A percentile compares a stretch with the other conserved stretches of the same genome.
Conservation (phyloP, 306 rosid genomes). For the Cucurbita moschata region DNA sequence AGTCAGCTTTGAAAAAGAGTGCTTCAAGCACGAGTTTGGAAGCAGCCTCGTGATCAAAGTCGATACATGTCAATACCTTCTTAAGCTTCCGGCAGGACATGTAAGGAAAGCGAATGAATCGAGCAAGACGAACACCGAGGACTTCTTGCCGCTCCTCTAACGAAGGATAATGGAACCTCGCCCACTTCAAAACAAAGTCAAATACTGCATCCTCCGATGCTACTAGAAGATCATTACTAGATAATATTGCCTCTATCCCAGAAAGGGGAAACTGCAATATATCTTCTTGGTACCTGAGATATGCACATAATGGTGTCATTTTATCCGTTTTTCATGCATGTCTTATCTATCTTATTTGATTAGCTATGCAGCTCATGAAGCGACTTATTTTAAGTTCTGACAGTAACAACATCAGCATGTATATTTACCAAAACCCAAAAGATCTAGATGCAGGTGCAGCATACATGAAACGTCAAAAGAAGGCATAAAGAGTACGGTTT, state of each 20-base stretch:
- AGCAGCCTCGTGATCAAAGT: conserved; percentile 73
- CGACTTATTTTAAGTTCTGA: no score
- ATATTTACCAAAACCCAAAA: background rate
- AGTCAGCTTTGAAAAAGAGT: conserved; percentile 81
- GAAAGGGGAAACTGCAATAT: conserved; percentile 67
- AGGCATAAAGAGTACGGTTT: no score
- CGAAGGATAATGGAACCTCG: conserved; percentile 44
- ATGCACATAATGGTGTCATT: background rate
- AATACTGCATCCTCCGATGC: conserved; percentile 93
- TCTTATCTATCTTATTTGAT: background rate
- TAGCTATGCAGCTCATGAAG: background rate
- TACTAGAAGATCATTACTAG: conserved; percentile 86
- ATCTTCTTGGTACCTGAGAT: conserved; percentile 73
- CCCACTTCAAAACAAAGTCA: conserved; percentile 90
- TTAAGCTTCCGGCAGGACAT: conserved; percentile 84
- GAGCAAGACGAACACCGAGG: conserved; percentile 57
- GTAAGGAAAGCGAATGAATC: conserved; percentile 74
- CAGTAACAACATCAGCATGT: no score
- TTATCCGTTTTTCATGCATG: background rate
- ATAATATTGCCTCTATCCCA: conserved; percentile 76
- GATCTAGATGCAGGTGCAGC: background rate
- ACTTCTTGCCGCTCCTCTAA: conserved; percentile 74
- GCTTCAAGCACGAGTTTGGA: conserved; percentile 82
- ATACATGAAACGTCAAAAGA: no score
- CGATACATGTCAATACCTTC: conserved; percentile 72